phyloP scores from a whole-genome alignment of 345 rosid species.

The Pugionium cornutum region DNA sequence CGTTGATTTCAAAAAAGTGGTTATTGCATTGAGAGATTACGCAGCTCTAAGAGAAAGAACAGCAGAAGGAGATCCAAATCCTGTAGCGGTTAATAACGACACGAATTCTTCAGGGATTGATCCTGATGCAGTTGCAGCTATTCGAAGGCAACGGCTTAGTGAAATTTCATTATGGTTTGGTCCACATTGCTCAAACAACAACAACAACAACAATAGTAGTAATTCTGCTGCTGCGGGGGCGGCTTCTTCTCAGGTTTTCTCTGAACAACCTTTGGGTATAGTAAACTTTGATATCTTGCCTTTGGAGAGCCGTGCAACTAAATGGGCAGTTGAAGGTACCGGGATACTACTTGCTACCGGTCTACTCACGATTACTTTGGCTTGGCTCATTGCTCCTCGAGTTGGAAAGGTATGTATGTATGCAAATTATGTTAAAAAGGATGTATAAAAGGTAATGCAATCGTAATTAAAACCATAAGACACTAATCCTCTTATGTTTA shows the following conservation, averaged over 20 bases:
- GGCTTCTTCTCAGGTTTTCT: conserved; percentile 52
- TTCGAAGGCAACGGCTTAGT: conserved; percentile 70
- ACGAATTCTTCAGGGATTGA: conserved; percentile 55
- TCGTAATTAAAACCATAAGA: no score
- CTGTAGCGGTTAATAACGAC: conserved; percentile 44
- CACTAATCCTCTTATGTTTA: neutral
- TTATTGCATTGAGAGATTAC: conserved; percentile 70
- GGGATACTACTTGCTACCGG: conserved; percentile 62
- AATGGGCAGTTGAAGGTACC: conserved; percentile 68
- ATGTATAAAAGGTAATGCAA: no score
- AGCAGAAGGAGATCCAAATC: conserved; percentile 76
- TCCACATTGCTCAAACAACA: conserved; percentile 46
- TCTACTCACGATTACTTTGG: conserved; percentile 79
- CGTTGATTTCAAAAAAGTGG: conserved; percentile 63
- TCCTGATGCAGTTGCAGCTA: conserved; percentile 95
- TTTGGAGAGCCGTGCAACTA: conserved; percentile 70
- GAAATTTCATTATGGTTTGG: conserved; percentile 49
- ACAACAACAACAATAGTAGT: conserved; percentile 36
- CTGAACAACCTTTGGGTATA: conserved; percentile 58
- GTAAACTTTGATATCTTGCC: conserved; percentile 52
- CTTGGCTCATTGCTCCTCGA: conserved; percentile 95
- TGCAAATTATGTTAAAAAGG: no score
- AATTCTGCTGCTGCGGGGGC: conserved; percentile 39
- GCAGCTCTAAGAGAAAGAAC: conserved; percentile 77
- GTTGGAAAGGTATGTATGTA: conserved; percentile 80